Evolutionary conservation across 129 eudicot species (phyloP).

Genomic region (Calendula officinalis): DNA sequence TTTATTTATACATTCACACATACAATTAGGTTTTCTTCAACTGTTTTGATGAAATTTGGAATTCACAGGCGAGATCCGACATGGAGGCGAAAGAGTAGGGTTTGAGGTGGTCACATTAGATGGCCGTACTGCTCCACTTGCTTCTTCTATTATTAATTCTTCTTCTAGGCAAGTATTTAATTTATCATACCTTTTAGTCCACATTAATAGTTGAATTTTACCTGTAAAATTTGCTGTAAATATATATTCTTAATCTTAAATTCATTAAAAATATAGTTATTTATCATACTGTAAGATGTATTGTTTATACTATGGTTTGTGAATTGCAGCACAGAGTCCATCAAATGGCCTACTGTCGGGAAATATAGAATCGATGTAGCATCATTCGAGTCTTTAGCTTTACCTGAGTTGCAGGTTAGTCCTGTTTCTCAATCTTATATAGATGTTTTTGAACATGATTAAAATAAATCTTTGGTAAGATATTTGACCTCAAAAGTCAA

Average conservation of each 20-base stretch:
- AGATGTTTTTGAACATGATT: not conserved
- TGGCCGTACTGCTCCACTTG: conserved; percentile 60
- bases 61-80: conserved; percentile 67
- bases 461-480: not conserved
- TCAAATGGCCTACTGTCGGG: conserved; percentile 83
- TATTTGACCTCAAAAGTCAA: conserved; percentile 20
- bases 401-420: conserved; percentile 89
- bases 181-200: too few relatives aligned
- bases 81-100: conserved; percentile 74
- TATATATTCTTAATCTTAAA: not conserved
- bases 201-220: too few relatives aligned
- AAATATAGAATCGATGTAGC: conserved; percentile 74
- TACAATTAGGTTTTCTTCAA: not conserved
- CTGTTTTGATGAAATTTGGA: conserved; percentile 10
- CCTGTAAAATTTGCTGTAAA: not conserved
- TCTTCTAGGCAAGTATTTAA: conserved; percentile 35
- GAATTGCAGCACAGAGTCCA: conserved; percentile 67
- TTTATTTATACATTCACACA: not conserved
- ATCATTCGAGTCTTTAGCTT: conserved; percentile 79
- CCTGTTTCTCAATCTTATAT: not conserved
- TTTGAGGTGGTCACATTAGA: conserved; percentile 86
- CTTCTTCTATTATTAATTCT: conserved; percentile 53
- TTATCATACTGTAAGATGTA: not conserved
- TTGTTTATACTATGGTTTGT: conserved; percentile 12
- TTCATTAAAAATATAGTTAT: not conserved